Percentiles rank a stretch among this genome's conserved stretches.
Conservation (phyloP, 2,329 filamentous ascomycete genomes). For the Calonectria naviculata region DNA sequence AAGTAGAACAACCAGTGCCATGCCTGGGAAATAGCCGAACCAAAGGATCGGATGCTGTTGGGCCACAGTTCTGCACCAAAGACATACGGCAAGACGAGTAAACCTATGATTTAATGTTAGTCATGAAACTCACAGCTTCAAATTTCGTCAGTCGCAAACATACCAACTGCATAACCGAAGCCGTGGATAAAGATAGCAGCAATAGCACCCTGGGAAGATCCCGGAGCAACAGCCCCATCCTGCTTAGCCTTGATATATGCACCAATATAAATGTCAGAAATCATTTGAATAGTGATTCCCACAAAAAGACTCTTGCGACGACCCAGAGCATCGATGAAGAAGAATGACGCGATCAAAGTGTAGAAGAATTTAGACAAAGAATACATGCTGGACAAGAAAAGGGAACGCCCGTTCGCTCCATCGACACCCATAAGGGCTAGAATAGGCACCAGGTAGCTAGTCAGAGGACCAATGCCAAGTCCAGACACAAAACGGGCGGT, state of each 20-base stretch:
- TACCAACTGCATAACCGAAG: slow-evolving; percentile 54
- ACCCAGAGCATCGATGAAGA: slow-evolving; percentile 57
- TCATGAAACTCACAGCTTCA: neutral
- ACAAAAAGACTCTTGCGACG: slow-evolving; percentile 50
- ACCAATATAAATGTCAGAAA: slow-evolving; percentile 54
- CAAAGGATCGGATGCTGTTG: slow-evolving; percentile 21
- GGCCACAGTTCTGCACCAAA: slow-evolving; percentile 40
- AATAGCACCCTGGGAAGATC: slow-evolving; percentile 51
- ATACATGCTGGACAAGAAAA: slow-evolving; percentile 57
- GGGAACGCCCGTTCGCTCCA: slow-evolving; percentile 40
- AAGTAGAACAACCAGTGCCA: slow-evolving; percentile 52
- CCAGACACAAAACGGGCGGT: slow-evolving; percentile 50
- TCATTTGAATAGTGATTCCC: slow-evolving; percentile 49
- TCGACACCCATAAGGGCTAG: slow-evolving; percentile 44
- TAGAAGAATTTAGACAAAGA: slow-evolving; percentile 55
- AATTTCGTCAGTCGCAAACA: neutral
- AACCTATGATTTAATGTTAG: slow-evolving; percentile 23
- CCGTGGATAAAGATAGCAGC: slow-evolving; percentile 57
- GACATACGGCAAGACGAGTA: slow-evolving; percentile 55
- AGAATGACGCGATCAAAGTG: slow-evolving; percentile 53
- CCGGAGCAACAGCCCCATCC: slow-evolving; percentile 32
- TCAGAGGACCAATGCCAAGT: slow-evolving; percentile 51
- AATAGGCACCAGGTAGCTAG: slow-evolving; percentile 56
- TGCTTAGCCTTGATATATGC: slow-evolving; percentile 51
- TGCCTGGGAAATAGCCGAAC: slow-evolving; percentile 34